A percentile compares a stretch with the other conserved stretches of the same genome.
phyloP scores from a whole-genome alignment of 2,329 filamentous ascomycete genomes.

The Shiraia sp. region DNA sequence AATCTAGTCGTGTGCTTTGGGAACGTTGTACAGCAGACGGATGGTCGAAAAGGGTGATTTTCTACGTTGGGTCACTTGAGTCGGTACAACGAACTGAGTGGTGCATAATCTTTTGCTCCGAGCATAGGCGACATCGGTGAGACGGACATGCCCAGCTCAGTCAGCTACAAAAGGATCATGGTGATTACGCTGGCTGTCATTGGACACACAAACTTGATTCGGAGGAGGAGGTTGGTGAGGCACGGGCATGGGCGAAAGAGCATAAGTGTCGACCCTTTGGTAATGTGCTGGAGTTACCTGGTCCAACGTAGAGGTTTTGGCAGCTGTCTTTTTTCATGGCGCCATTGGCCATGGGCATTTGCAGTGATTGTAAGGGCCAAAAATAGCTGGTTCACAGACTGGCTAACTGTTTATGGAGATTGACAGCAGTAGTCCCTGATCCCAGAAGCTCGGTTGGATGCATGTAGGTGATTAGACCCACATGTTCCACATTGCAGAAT shows the following conservation, averaged over 20 bases:
- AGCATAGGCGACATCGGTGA: too few species aligned
- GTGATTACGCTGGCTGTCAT: too few species aligned
- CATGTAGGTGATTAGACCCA: slow-evolving; percentile 23
- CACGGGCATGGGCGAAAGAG: too few species aligned
- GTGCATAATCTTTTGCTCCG: too few species aligned
- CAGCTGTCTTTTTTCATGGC: too few species aligned
- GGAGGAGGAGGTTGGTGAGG: too few species aligned
- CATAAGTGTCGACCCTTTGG: too few species aligned
- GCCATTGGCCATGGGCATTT: slow-evolving; percentile 1
- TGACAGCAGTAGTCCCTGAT: slow-evolving; percentile 18
- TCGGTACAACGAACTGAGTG: background rate
- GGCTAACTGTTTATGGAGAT: slow-evolving; percentile 20
- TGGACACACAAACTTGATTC: too few species aligned
- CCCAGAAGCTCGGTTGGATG: slow-evolving; percentile 34
- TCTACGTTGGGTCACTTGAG: slow-evolving; percentile 6
- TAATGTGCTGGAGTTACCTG: too few species aligned
- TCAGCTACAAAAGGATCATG: too few species aligned
- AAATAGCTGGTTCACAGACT: slow-evolving; percentile 24
- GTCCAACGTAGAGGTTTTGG: too few species aligned
- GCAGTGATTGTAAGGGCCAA: slow-evolving; percentile 4
- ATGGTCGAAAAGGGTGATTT: slow-evolving; percentile 6
- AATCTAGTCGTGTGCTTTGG: slow-evolving; percentile 10
- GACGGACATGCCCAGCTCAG: too few species aligned
- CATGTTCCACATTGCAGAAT: slow-evolving; percentile 25
- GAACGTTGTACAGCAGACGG: slow-evolving; percentile 8